These are phyloP conservation scores for Hymenoscyphus occultus DNA, from an alignment of 2,329 filamentous ascomycete genomes.

Conservation along the genomic window DNA sequence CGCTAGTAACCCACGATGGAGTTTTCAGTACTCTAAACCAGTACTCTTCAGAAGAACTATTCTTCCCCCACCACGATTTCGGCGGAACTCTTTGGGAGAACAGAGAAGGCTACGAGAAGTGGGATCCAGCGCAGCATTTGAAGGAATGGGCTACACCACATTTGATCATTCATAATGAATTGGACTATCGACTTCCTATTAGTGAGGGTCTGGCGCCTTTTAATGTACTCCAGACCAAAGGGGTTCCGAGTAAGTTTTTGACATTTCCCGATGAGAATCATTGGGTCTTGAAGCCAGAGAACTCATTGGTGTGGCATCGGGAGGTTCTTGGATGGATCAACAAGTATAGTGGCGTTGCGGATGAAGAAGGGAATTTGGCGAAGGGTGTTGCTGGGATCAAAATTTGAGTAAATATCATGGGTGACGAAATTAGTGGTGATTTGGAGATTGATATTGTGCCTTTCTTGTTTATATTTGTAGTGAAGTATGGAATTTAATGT, in stretches of 20 bases:
- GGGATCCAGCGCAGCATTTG: constrained; percentile 58
- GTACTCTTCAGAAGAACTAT: constrained; percentile 66
- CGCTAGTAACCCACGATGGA: constrained; percentile 84
- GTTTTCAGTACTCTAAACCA: constrained; percentile 70
- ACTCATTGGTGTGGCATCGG: constrained; percentile 84
- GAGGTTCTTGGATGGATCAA: constrained; percentile 80
- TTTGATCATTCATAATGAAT: constrained; percentile 83
- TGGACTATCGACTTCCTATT: constrained; percentile 85
- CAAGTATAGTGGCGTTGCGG: constrained; percentile 51
- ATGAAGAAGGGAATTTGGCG: background rate
- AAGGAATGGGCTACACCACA: constrained; percentile 70
- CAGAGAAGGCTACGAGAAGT: constrained; percentile 62
- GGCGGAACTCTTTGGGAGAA: constrained; percentile 55
- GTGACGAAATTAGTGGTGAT: background rate
- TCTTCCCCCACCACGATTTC: constrained; percentile 66
- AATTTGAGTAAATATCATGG: background rate
- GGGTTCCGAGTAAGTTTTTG: constrained; percentile 60
- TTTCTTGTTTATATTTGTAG: background rate
- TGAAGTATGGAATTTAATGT: background rate
- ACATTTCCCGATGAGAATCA: constrained; percentile 71
- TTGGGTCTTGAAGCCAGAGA: constrained; percentile 89
- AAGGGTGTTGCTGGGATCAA: background rate
- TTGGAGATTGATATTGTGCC: background rate
- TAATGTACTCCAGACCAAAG: constrained; percentile 60
- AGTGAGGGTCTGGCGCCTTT: constrained; percentile 70